phyloP scores from a whole-genome alignment of 305 asterid species.

The Coffea humblotiana region DNA sequence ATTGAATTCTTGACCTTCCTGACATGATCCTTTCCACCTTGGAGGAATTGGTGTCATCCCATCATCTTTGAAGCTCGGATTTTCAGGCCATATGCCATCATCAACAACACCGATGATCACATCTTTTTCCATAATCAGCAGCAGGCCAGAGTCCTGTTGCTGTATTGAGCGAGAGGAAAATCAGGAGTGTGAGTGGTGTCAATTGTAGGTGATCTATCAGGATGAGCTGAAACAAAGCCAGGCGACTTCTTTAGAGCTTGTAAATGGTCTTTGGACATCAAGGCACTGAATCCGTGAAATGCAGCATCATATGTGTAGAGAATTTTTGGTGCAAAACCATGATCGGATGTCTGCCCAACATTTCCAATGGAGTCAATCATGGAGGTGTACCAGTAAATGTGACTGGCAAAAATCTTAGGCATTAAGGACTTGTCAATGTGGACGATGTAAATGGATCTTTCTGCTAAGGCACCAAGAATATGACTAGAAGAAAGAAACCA shows the following conservation, averaged over 20 bases:
- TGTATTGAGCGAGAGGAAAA: constrained; percentile 52
- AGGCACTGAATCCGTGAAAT: constrained; percentile 62
- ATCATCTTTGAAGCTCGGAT: constrained; percentile 48
- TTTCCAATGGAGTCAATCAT: constrained; percentile 26
- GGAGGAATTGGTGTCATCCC: constrained; percentile 58
- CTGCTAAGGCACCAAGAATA: constrained; percentile 14
- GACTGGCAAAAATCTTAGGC: constrained; percentile 45
- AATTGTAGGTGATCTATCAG: constrained; percentile 33
- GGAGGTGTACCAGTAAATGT: constrained; percentile 41
- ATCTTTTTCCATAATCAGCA: constrained; percentile 52
- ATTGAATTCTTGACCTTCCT: constrained; percentile 53
- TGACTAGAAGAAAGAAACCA: constrained; percentile 7
- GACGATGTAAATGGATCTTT: constrained; percentile 37
- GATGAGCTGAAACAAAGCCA: constrained; percentile 52
- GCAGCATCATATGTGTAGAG: constrained; percentile 51
- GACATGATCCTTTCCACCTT: constrained; percentile 61
- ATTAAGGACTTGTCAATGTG: constrained; percentile 49
- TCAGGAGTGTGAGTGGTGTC: constrained; percentile 60
- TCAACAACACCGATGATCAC: constrained; percentile 66
- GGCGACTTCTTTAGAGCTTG: constrained; percentile 36
- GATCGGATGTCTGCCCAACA: constrained; percentile 4
- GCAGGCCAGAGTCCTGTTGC: constrained; percentile 65
- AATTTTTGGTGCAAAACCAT: constrained; percentile 27
- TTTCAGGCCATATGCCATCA: constrained; percentile 65
- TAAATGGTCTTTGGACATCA: constrained; percentile 43